Conservation (phyloP, 2,329 filamentous ascomycete species). For the Diplodia intermedia region DNA sequence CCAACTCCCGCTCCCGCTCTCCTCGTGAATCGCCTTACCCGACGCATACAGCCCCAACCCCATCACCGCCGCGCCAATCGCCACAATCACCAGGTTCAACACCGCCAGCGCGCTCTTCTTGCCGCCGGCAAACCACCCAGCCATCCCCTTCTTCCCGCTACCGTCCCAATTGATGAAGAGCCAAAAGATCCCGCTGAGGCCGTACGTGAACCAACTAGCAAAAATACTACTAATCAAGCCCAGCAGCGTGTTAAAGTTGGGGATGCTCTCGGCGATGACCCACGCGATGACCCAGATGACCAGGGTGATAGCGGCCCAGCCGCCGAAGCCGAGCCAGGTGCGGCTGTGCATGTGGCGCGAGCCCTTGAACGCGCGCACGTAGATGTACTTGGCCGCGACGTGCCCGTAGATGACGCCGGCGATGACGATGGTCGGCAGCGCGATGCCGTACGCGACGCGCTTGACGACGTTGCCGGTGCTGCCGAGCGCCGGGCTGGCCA, state of each 20-base stretch:
- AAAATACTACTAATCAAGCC: conserved; percentile 68
- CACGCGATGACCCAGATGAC: conserved; percentile 68
- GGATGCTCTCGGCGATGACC: conserved; percentile 74
- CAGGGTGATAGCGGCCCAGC: conserved; percentile 65
- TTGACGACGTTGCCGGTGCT: conserved; percentile 64
- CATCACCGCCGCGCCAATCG: conserved; percentile 10
- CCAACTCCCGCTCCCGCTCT: conserved; percentile 37
- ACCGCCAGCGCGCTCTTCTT: conserved; percentile 21
- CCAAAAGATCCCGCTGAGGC: conserved; percentile 51
- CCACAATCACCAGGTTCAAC: conserved; percentile 16
- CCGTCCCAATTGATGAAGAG: conserved; percentile 51
- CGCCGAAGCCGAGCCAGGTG: conserved; percentile 51
- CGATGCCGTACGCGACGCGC: conserved; percentile 72
- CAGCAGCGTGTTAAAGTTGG: conserved; percentile 72
- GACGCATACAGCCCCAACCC: conserved; percentile 39
- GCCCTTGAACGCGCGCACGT: conserved; percentile 67
- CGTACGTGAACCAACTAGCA: conserved; percentile 70
- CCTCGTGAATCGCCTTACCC: conserved; percentile 39
- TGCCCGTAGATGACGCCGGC: conserved; percentile 74
- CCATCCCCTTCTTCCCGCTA: not conserved
- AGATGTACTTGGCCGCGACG: conserved; percentile 71
- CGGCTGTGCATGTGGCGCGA: conserved; percentile 62
- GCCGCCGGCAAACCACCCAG: conserved; percentile 4
- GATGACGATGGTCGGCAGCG: conserved; percentile 73
- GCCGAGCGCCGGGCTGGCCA: conserved; percentile 71